These are phyloP conservation scores for Myxozyma lipomycoides DNA, from an alignment of 805 yeast genomes.

Conservation along the genomic window DNA sequence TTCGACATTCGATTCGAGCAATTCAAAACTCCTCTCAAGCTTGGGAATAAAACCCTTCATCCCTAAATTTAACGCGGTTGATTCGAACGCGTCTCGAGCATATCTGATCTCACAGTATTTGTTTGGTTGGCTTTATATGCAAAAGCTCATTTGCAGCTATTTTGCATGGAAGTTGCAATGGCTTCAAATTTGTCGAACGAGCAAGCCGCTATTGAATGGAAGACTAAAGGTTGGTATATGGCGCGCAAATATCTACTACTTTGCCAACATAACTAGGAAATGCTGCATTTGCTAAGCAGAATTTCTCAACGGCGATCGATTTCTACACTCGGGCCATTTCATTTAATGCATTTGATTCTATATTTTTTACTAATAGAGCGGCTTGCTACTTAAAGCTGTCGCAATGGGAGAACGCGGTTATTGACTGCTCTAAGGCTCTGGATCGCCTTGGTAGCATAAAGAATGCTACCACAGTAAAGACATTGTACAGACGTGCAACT, in stretches of 20 bases:
- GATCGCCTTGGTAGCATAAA: not conserved
- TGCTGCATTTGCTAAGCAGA: constrained; percentile 44
- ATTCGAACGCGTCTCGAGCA: too few relatives aligned
- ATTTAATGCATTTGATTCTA: constrained; percentile 48
- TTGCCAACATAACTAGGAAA: constrained; percentile 44
- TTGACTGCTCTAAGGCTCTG: constrained; percentile 41
- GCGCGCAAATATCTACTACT: too few relatives aligned
- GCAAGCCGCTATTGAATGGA: constrained; percentile 1
- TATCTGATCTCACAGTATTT: too few relatives aligned
- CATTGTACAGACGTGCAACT: constrained; percentile 14
- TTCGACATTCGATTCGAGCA: too few relatives aligned
- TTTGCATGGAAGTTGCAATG: too few relatives aligned
- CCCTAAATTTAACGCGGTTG: too few relatives aligned
- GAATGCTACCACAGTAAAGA: constrained; percentile 7
- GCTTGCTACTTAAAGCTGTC: constrained; percentile 55
- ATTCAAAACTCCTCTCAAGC: too few relatives aligned
- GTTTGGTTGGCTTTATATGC: too few relatives aligned
- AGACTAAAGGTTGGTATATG: constrained; percentile 3
- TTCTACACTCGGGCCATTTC: constrained; percentile 55
- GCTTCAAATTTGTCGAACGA: too few relatives aligned
- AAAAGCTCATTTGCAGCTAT: too few relatives aligned
- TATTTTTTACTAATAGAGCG: constrained; percentile 64
- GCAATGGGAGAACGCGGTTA: constrained; percentile 48
- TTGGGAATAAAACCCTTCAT: too few relatives aligned
- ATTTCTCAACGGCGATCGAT: constrained; percentile 50